Conservation (phyloP, 306 rosid species). For the Astragalus glycyphyllos region DNA sequence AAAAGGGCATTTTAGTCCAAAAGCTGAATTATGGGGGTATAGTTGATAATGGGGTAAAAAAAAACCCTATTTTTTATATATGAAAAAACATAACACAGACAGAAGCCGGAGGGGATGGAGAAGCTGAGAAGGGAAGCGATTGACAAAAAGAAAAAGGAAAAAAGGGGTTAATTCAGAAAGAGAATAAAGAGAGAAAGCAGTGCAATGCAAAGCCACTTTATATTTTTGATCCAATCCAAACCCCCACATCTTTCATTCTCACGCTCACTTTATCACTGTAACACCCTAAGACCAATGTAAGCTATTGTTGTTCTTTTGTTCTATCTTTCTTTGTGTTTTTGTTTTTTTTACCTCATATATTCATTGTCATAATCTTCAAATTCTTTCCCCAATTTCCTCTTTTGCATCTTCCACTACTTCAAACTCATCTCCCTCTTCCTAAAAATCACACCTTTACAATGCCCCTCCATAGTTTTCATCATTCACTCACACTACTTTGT, state of each 20-base stretch:
- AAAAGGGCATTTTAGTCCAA: too few species aligned
- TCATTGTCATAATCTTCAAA: constrained; percentile 33
- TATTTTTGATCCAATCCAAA: constrained; percentile 28
- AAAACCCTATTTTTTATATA: too few species aligned
- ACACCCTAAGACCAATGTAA: constrained; percentile 44
- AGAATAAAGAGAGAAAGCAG: constrained; percentile 24
- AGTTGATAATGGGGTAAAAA: too few species aligned
- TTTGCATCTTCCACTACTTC: constrained; percentile 39
- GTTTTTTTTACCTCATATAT: not conserved
- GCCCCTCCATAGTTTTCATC: constrained; percentile 33
- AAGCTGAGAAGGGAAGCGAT: not conserved
- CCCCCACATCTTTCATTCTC: constrained; percentile 14
- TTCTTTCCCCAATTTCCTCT: constrained; percentile 23
- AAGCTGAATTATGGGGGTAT: too few species aligned
- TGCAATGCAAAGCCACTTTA: constrained; percentile 43
- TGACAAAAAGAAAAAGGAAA: constrained; percentile 21
- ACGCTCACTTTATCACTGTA: constrained; percentile 32
- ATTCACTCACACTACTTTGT: constrained; percentile 46
- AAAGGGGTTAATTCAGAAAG: not conserved
- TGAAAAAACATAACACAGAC: not conserved
- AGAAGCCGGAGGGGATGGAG: too few species aligned
- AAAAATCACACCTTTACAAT: constrained; percentile 41
- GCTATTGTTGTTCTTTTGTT: constrained; percentile 17
- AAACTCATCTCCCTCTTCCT: constrained; percentile 31
- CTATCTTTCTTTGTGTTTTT: constrained; percentile 10